Evolutionary conservation across 768 basidiomycete genomes (phyloP), one percentile per base, ranked within the genome.

Genomic region (Suillus bovinus): DNA sequence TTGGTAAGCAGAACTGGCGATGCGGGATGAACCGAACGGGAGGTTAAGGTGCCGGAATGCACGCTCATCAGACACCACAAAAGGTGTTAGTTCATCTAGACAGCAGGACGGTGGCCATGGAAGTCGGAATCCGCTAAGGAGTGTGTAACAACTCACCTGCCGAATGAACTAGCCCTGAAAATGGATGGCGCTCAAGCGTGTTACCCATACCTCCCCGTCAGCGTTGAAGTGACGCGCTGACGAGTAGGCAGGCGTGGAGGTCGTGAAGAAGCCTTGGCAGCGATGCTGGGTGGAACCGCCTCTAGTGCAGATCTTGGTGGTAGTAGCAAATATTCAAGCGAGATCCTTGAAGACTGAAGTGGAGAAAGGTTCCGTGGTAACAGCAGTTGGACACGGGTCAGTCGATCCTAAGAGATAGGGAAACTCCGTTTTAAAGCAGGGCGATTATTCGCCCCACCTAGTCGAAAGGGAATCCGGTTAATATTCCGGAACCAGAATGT

Each of bases 81-180:
- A 86, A 84, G 86, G 88, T 86, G 88, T 88, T 87, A 86, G 87
- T 89, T 89, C 84, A 86, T 90, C 83, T 85, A 88, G 85, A 90
- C 88, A 90, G 87, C 88, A 88, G 87, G 86, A 88, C 84, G 85
- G 87, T 89, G 87, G 86, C 84, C 87, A 89, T 88, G 86, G 87
- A 89, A 88, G 87, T 88, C 85, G 82, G 84, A 88, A 88, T 78
- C 87, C 85, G 85, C 87, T 88, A 88, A 88, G 87, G 86, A 88
- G 86, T 88, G 86, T 88, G 86, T 87, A 87, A 88, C 86, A 88
- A 89, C 87, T 89, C 86, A 89, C 87, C 88, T 88, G 88, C 88
- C 85, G 86, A 90, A 90, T 87, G 84, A 88, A 89, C 87, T 89
- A 87, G 87, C 88, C 88, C 86, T 89, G 85, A 89, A 89, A 89